Conservation (phyloP, 768 basidiomycete species). For the Tephrocybe sp. region DNA sequence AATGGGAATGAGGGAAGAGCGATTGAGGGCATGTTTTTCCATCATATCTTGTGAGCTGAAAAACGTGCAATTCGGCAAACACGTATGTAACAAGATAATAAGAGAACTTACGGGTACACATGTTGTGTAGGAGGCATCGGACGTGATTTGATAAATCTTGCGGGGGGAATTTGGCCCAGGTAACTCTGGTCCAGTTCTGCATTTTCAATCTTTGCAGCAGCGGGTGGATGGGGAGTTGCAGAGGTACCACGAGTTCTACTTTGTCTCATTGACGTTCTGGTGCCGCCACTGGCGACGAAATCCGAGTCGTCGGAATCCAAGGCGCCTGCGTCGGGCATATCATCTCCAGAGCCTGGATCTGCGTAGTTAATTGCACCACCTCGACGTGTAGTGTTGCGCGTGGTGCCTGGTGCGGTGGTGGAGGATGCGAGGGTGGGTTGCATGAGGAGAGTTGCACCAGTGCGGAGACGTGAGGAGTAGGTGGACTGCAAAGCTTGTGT, state of each 20-base stretch:
- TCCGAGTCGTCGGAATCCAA: constrained; percentile 85
- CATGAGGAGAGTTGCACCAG: constrained; percentile 85
- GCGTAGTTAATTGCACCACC: constrained; percentile 82
- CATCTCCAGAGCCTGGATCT: constrained; percentile 82
- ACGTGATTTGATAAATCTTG: constrained; percentile 67
- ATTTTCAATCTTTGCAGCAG: constrained; percentile 40
- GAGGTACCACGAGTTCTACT: constrained; percentile 38
- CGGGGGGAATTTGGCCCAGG: constrained; percentile 81
- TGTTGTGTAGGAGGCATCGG: constrained; percentile 60
- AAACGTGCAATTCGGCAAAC: background rate
- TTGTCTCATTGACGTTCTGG: constrained; percentile 54
- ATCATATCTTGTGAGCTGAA: constrained; percentile 64
- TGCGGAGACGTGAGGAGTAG: constrained; percentile 87
- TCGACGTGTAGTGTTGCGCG: constrained; percentile 52
- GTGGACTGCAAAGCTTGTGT: constrained; percentile 77
- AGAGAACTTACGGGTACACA: constrained; percentile 65
- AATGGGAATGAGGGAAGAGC: constrained; percentile 74
- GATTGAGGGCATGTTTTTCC: constrained; percentile 54
- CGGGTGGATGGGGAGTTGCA: constrained; percentile 36
- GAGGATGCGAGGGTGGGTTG: constrained; percentile 65
- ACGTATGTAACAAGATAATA: constrained; percentile 1
- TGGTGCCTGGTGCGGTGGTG: constrained; percentile 34
- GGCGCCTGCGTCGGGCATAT: constrained; percentile 76
- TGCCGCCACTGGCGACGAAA: constrained; percentile 64
- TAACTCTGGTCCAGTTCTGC: constrained; percentile 84